A percentile compares a stretch with the other conserved stretches of the same genome.
Evolutionary conservation across 306 rosid genomes (phyloP).

Genomic region (Vigna hirtella): DNA sequence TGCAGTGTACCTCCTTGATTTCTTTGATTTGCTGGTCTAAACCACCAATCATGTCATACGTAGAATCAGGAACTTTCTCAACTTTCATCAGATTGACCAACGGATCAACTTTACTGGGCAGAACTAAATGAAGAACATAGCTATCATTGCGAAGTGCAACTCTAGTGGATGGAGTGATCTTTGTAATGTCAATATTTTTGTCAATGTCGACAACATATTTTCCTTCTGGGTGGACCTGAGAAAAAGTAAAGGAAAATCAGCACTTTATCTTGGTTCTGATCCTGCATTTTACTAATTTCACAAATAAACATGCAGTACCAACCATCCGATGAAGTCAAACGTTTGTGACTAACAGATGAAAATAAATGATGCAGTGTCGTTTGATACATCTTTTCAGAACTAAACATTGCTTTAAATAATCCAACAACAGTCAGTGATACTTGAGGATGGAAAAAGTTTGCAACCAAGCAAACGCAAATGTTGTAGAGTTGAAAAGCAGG

Average conservation of each 20-base stretch:
- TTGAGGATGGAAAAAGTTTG: background rate
- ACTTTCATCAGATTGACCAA: conserved; percentile 98
- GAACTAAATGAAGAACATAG: conserved; percentile 91
- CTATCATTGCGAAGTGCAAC: conserved; percentile 99
- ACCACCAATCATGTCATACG: conserved; percentile 99
- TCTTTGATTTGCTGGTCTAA: conserved; percentile 99
- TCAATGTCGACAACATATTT: conserved; percentile 98
- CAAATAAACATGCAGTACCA: background rate
- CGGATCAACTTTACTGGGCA: conserved; percentile 99
- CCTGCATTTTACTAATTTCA: conserved; percentile 7
- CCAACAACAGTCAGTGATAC: conserved; percentile 3
- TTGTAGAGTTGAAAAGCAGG: background rate
- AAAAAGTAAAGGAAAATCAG: conserved; percentile 24
- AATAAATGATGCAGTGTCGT: background rate
- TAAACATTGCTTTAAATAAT: background rate
- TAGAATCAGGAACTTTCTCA: conserved; percentile 99
- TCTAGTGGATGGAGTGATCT: conserved; percentile 96
- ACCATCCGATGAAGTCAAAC: background rate
- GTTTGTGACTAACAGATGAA: conserved; percentile 4
- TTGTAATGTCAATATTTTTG: conserved; percentile 90
- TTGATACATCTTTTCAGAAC: background rate
- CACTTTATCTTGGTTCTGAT: background rate
- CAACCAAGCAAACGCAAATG: background rate
- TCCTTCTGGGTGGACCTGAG: conserved; percentile 98
- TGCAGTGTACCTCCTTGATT: conserved; percentile 79